These are phyloP conservation scores for Sugiyamaella marilandica DNA, from an alignment of 805 yeast species.

Conservation along the genomic window DNA sequence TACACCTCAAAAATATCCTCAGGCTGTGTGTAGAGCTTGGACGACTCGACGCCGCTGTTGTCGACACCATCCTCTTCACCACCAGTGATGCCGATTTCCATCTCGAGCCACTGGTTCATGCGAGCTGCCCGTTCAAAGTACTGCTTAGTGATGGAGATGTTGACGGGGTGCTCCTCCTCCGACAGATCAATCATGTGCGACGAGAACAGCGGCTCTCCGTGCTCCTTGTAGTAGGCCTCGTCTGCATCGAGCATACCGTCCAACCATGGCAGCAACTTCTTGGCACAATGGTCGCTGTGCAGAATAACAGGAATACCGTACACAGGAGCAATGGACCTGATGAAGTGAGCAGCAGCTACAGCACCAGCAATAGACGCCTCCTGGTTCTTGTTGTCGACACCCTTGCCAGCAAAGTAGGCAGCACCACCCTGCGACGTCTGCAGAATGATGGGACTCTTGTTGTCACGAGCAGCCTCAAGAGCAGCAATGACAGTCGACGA, in stretches of 20 bases:
- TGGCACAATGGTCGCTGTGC: constrained; percentile 99
- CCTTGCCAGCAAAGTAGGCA: constrained; percentile 99
- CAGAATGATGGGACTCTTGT: constrained; percentile 88
- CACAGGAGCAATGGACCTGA: constrained; percentile 92
- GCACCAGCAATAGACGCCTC: constrained; percentile 91
- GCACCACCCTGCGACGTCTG: constrained; percentile 99
- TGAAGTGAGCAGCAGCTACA: constrained; percentile 96
- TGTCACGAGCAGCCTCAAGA: constrained; percentile 94
- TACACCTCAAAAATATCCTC: constrained; percentile 90
- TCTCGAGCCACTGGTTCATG: constrained; percentile 96
- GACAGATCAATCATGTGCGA: constrained; percentile 98
- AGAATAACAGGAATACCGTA: constrained; percentile 95
- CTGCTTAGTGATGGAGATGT: constrained; percentile 89
- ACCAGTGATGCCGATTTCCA: constrained; percentile 99
- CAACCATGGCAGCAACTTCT: constrained; percentile 96
- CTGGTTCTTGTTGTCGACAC: constrained; percentile 90
- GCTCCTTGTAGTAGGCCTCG: constrained; percentile 78
- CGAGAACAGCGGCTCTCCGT: constrained; percentile 95
- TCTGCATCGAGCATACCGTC: constrained; percentile 98
- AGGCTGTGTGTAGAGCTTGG: constrained; percentile 86
- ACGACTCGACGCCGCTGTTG: constrained; percentile 89
- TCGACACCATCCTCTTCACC: constrained; percentile 99
- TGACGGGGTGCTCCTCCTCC: constrained; percentile 94
- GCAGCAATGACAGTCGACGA: constrained; percentile 97
- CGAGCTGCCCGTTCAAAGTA: constrained; percentile 93